Percentiles rank a stretch among this genome's conserved stretches.
Conservation (phyloP, 257 asterid genomes). For the Lycium barbarum region DNA sequence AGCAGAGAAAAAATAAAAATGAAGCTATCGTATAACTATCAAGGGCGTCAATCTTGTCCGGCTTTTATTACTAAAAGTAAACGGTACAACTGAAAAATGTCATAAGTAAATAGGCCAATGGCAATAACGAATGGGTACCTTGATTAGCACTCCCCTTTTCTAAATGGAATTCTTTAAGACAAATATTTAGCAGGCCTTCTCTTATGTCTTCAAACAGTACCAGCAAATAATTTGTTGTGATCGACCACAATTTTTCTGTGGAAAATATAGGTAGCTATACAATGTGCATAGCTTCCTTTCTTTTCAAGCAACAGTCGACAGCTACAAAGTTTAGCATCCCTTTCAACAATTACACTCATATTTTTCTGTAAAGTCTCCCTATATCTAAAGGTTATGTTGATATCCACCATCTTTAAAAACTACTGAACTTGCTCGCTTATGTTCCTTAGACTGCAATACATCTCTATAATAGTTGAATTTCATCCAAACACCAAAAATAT, state of each 20-base stretch:
- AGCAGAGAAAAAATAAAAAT: not conserved
- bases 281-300: conserved; percentile 13
- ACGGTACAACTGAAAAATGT: not conserved
- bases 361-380: not conserved
- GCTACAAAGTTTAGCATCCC: not conserved
- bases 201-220: not conserved
- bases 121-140: not conserved
- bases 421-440: not conserved
- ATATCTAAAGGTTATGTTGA: not conserved
- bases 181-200: not conserved
- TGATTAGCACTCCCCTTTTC: not conserved
- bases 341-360: not conserved
- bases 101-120: not conserved
- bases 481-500: not conserved
- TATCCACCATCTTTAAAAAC: not conserved
- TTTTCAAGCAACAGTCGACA: not conserved
- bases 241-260: not conserved
- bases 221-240: not conserved
- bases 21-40: not conserved
- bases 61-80: not conserved
- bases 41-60: not conserved
- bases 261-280: not conserved
- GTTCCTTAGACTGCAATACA: not conserved
- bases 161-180: not conserved
- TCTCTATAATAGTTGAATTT: not conserved